Base-by-base conservation (phyloP, 192 early-diverging fungal genomes). In the Coemansia sp. region DNA sequence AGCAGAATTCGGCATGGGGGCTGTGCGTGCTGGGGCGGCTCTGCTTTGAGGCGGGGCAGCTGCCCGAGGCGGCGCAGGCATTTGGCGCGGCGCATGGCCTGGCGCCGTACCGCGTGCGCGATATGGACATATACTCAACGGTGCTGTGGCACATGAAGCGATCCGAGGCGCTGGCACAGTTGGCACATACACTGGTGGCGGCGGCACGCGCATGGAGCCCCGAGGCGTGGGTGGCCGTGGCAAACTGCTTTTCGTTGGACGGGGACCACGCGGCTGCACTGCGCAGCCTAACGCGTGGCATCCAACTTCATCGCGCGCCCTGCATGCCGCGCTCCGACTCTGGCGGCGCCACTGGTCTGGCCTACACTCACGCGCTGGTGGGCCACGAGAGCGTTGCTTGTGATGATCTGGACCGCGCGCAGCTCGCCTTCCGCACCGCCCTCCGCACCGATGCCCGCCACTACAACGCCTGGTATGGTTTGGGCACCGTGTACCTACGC, bases 391-490 rank as follows among this genome's bases (percentile, higher is more conserved):
- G 81, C 64, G 72, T 86, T 33, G 78, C 81, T 4, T 75, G 79
- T 18, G 90, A 90, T 32, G 88, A 91, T 53, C 71, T 81, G 32
- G 89, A 92, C 17, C 76, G 86, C 19, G 90, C 92, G 3, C 76
- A 83, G 56, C 73, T 80, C 41, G 84, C 78, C 23, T 95, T 89
- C 72, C 78, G 88, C 38, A 74, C 69, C 6, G 90, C 91, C 1
- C 65, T 90, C 21, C 76, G 81, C 14, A 78, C 86, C 27, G 83
- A 95, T 56, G 68, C 75, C 11, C 74, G 92, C 13, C 88, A 92
- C 46, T 93, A 89, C 53, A 88, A 88, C 51, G 90, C 92, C 19
- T 90, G 88, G 90, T 93, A 83, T 56, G 92, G 92, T 3, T 59
- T 97, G 54, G 92, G 88, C 2, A 64, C 81, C 49, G 66, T 88